Conservation (phyloP, 306 rosid species). For the Prosopis cineraria region DNA sequence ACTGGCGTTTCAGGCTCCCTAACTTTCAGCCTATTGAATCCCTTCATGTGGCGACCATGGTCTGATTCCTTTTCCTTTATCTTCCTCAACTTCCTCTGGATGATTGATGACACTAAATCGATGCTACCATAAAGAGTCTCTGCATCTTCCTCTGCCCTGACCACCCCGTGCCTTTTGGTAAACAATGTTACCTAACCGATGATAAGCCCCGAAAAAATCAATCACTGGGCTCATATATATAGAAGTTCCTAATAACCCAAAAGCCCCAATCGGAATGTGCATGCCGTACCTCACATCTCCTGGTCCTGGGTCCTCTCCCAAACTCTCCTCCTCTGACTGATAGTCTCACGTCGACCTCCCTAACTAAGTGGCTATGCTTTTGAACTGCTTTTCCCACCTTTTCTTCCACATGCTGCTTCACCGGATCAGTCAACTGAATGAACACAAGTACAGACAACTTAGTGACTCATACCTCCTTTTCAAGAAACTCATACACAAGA, state of each 20-base stretch:
- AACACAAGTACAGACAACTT: slow-evolving; percentile 8
- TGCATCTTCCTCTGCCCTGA: slow-evolving; percentile 86
- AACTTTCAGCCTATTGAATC: slow-evolving; percentile 68
- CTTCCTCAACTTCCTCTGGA: slow-evolving; percentile 94
- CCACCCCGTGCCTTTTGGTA: slow-evolving; percentile 85
- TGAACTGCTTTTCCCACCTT: slow-evolving; percentile 83
- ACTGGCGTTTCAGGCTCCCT: slow-evolving; percentile 52
- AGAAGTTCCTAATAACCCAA: neutral
- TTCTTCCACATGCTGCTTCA: slow-evolving; percentile 85
- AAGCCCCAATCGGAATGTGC: slow-evolving; percentile 7
- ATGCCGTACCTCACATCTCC: slow-evolving; percentile 73
- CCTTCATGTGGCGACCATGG: slow-evolving; percentile 95
- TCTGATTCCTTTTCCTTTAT: slow-evolving; percentile 88
- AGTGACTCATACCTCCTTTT: neutral
- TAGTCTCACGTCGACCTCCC: slow-evolving; percentile 88
- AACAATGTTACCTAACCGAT: slow-evolving; percentile 70
- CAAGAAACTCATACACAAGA: neutral
- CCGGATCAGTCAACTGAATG: slow-evolving; percentile 68
- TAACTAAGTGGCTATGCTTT: slow-evolving; percentile 85
- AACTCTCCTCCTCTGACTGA: slow-evolving; percentile 90
- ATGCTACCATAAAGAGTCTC: slow-evolving; percentile 82
- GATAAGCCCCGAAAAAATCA: neutral
- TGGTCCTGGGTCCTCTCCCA: slow-evolving; percentile 79
- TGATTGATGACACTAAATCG: slow-evolving; percentile 83
- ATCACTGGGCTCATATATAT: neutral